Conservation (phyloP, 176 grass and related monocot genomes). For the Triticum dicoccoides region DNA sequence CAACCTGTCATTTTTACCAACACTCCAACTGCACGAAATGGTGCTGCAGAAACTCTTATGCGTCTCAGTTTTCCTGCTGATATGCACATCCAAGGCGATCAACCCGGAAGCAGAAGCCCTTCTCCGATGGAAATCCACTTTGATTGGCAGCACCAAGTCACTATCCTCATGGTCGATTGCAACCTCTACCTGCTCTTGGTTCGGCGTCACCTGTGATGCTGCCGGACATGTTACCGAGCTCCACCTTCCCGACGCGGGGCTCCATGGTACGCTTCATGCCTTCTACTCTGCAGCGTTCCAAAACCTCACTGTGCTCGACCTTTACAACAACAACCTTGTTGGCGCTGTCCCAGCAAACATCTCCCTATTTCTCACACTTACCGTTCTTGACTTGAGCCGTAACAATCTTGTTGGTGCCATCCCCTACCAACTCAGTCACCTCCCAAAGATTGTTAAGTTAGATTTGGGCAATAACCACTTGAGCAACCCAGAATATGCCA, state of each 20-base stretch:
- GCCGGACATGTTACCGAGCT: slow-evolving; percentile 27
- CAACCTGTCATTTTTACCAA: no score
- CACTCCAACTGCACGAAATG: no score
- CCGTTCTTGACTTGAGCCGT: background rate
- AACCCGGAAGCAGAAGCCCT: slow-evolving; percentile 29
- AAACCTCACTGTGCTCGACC: slow-evolving; percentile 21
- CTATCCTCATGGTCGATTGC: slow-evolving; percentile 37
- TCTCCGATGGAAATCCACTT: slow-evolving; percentile 47
- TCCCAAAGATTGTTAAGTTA: background rate
- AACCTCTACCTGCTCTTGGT: slow-evolving; percentile 47
- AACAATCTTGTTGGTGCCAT: slow-evolving; percentile 7
- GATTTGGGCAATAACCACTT: background rate
- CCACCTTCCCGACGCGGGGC: background rate
- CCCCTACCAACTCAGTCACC: background rate
- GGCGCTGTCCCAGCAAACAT: slow-evolving; percentile 42
- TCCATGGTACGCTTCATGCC: slow-evolving; percentile 34
- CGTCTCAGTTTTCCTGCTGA: no score
- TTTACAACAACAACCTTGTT: slow-evolving; percentile 19
- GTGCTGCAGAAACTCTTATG: no score
- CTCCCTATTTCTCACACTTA: background rate
- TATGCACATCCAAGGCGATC: background rate
- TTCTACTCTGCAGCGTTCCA: slow-evolving; percentile 29
- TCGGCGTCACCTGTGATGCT: slow-evolving; percentile 35
- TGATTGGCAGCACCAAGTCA: background rate
- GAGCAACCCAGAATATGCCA: background rate